Conservation (phyloP, 495 filamentous ascomycete genomes). For the Glonium stellatum region DNA sequence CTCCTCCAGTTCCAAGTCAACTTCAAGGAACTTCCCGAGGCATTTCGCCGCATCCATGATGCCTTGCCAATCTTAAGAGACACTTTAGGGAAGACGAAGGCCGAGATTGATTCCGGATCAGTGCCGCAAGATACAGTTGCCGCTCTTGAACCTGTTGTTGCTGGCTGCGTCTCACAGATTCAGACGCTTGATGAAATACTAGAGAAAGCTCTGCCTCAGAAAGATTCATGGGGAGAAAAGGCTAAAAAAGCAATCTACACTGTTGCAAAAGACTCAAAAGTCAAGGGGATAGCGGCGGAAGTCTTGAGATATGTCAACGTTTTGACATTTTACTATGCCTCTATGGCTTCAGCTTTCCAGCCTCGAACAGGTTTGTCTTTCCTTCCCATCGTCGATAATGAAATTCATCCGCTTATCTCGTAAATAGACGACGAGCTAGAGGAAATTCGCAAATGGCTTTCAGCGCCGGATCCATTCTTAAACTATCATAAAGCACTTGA, state of each 20-base stretch:
- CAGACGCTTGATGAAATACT: conserved; percentile 9
- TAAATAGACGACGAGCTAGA: neutral
- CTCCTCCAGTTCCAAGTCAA: conserved; percentile 12
- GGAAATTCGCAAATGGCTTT: conserved; percentile 17
- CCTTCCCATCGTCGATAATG: no score
- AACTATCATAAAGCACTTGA: conserved; percentile 15
- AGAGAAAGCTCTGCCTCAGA: conserved; percentile 7
- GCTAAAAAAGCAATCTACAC: conserved; percentile 12
- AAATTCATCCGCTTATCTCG: no score
- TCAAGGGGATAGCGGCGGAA: conserved; percentile 6
- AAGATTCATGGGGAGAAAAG: conserved; percentile 5
- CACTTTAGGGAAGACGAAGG: conserved; percentile 12
- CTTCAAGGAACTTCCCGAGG: conserved; percentile 6
- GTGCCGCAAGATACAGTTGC: neutral
- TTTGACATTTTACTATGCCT: conserved; percentile 14
- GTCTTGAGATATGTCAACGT: conserved; percentile 4
- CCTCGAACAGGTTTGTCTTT: neutral
- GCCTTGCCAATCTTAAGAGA: conserved; percentile 12
- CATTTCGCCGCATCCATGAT: conserved; percentile 13
- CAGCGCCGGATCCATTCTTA: conserved; percentile 11
- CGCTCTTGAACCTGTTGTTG: conserved; percentile 7
- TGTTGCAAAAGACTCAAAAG: conserved; percentile 7
- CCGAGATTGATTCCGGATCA: neutral
- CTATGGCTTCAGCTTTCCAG: neutral
- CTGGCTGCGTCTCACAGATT: conserved; percentile 4